Conservation (phyloP, 2,329 filamentous ascomycete genomes). For the Microdochium trichocladiopsis region DNA sequence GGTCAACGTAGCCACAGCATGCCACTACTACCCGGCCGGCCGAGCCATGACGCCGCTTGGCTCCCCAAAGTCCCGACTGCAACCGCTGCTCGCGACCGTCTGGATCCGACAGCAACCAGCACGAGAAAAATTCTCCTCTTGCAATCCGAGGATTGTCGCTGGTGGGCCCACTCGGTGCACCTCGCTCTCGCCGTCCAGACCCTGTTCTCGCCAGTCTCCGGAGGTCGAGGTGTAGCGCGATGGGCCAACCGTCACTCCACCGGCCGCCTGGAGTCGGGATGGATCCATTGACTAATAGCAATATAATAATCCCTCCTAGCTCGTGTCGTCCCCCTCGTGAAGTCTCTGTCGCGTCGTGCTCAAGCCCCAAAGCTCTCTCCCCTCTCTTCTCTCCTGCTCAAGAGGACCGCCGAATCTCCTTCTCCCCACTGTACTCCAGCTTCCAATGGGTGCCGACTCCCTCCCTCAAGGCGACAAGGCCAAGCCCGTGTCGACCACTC, state of each 20-base stretch:
- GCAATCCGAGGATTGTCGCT: not conserved
- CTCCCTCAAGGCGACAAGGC: not conserved
- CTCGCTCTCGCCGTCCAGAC: not conserved
- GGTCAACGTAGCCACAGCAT: no score
- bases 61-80: not conserved
- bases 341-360: not conserved
- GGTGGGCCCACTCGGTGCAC: not conserved
- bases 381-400: not conserved
- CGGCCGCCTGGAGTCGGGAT: not conserved
- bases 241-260: not conserved
- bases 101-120: not conserved
- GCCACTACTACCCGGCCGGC: not conserved
- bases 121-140: not conserved
- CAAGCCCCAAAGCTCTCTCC: not conserved
- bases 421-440: not conserved
- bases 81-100: not conserved
- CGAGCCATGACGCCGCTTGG: not conserved
- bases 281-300: not conserved
- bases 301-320: not conserved
- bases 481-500: not conserved
- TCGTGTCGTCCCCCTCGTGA: not conserved
- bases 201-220: not conserved
- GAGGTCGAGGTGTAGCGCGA: not conserved
- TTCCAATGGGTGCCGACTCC: not conserved
- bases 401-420: not conserved